These are phyloP conservation scores for Kondoa malvinella DNA, from an alignment of 768 basidiomycete genomes.

Conservation along the genomic window DNA sequence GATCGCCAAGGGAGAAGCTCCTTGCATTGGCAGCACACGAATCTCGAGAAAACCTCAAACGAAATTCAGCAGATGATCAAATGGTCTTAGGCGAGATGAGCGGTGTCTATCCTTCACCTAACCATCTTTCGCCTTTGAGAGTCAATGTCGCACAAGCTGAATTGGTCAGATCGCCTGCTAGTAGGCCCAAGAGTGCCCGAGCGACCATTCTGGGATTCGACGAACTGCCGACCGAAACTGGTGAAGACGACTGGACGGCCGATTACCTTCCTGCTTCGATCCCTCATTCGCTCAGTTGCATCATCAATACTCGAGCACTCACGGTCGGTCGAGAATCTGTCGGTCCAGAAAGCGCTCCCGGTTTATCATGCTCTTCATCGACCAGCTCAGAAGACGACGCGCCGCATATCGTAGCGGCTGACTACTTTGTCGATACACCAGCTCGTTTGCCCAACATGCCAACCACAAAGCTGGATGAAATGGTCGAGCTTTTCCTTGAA, in stretches of 20 bases:
- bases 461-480: not conserved
- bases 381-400: not conserved
- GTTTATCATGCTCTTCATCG: not conserved
- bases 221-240: not conserved
- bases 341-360: not conserved
- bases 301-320: slow-evolving; percentile 1
- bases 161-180: not conserved
- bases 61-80: not conserved
- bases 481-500: slow-evolving; percentile 13
- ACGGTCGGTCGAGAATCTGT: no score
- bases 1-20: not conserved
- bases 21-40: not conserved
- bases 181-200: not conserved
- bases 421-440: not conserved
- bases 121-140: not conserved
- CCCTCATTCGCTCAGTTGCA: not conserved
- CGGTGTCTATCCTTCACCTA: not conserved
- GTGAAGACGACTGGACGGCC: slow-evolving; percentile 1
- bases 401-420: not conserved
- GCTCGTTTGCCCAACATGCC: not conserved
- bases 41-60: not conserved
- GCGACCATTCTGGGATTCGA: not conserved
- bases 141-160: not conserved
- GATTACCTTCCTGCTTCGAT: not conserved
- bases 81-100: not conserved